Base-by-base conservation (phyloP, 2,329 filamentous ascomycete species). In the Fusarium pseudocircinatum region DNA sequence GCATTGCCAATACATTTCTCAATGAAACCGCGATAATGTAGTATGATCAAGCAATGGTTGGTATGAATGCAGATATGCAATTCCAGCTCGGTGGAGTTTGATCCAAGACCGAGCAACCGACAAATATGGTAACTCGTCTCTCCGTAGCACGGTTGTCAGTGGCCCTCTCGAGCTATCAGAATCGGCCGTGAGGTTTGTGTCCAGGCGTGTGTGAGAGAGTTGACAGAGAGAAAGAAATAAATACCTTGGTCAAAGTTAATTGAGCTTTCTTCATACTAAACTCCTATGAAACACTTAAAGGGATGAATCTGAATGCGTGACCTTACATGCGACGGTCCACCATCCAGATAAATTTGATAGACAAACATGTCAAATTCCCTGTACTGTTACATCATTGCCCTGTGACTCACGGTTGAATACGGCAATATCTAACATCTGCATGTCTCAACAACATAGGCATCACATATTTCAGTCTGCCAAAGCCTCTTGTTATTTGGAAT, bases 21-120 rank as follows among this genome's bases (percentile, higher is more conserved):
- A 42, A 58, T 43, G 28, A 46, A 65, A 53, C 12, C 20, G 39
- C 22, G 24, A 52, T 42, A 24, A 36, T 50, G 30, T 69, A 49
- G 37, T 47, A 46, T 42, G 37, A 40, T 36, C 26, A 50, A 72
- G 56, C 49, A 42, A 64, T 50, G 52, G 39, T 50, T 60, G 40
- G 60, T 49, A 36, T 20, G n/a, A 22, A 26, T 52, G 49, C 30
- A 52, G n/a, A 36, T 52, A 69, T 76, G 69, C 49, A 75, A 66
- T 52, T 47, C 71, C 32, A 36, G 47, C 32, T 49, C 20, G 53
- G 44, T 43, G 28, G 56, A 64, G 60, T 76, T 69, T 74, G 69
- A 76, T 62, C 70, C 70, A 72, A 76, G 72, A 77, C 50, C 75
- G 72, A 76, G 52, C 70, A 72, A 53, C 65, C 63, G 42, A 36